These are phyloP conservation scores for Flaveria linearis DNA, from an alignment of 129 eudicot genomes.

Conservation along the genomic window DNA sequence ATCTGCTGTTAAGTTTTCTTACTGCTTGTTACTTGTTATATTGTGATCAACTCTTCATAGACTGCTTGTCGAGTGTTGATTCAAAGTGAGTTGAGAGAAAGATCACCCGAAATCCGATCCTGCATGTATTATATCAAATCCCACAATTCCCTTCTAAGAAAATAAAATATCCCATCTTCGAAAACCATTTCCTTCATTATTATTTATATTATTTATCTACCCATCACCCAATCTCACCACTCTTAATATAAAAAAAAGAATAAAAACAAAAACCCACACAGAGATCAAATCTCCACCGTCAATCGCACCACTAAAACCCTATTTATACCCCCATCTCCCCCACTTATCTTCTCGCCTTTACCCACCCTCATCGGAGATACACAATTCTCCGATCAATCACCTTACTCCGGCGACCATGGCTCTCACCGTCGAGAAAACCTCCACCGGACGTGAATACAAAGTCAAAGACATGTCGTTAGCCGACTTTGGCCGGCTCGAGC, in stretches of 20 bases:
- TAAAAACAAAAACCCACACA: background rate
- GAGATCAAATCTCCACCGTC: slow-evolving; percentile 37
- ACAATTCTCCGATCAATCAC: slow-evolving; percentile 23
- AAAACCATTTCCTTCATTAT: background rate
- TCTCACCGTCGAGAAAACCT: slow-evolving; percentile 65
- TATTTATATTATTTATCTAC: background rate
- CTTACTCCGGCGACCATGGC: slow-evolving; percentile 35
- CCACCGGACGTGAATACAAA: slow-evolving; percentile 80
- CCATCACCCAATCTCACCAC: slow-evolving; percentile 26
- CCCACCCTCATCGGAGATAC: slow-evolving; percentile 32
- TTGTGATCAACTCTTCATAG: too few relatives aligned
- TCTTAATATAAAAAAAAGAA: background rate
- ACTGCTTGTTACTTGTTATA: too few relatives aligned
- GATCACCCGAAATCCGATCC: too few relatives aligned
- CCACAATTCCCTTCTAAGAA: too few relatives aligned
- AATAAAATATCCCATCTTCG: too few relatives aligned
- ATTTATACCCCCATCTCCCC: slow-evolving; percentile 40
- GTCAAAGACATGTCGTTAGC: slow-evolving; percentile 89
- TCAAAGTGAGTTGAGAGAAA: too few relatives aligned
- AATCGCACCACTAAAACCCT: slow-evolving; percentile 26
- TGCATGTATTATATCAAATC: too few relatives aligned
- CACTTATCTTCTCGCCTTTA: slow-evolving; percentile 15
- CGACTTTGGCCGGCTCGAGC: slow-evolving; percentile 74
- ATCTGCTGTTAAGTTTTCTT: too few relatives aligned
- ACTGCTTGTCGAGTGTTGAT: too few relatives aligned